phyloP scores from a whole-genome alignment of 345 rosid genomes.

The Nephelium lappaceum region DNA sequence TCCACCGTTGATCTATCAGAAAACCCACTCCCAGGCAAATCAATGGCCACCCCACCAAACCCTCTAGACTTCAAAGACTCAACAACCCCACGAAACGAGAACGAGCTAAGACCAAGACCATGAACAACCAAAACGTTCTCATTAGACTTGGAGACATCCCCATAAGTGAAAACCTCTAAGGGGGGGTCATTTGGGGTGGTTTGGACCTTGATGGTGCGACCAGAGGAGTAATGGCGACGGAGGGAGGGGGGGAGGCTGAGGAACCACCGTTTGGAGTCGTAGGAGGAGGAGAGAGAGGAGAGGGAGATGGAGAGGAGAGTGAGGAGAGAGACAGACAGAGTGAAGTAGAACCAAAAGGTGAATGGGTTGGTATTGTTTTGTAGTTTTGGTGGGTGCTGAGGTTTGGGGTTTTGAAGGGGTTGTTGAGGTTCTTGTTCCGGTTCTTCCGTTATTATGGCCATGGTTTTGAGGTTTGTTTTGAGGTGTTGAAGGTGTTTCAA shows the following conservation, averaged over 20 bases:
- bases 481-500: not conserved
- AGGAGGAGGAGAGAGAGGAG: constrained; percentile 44
- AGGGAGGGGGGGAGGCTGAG: constrained; percentile 70
- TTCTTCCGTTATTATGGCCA: constrained; percentile 82
- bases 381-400: constrained; percentile 23
- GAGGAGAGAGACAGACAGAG: constrained; percentile 54
- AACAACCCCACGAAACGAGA: constrained; percentile 53
- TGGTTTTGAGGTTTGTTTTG: constrained; percentile 6
- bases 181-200: constrained; percentile 44
- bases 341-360: constrained; percentile 86
- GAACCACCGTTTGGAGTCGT: constrained; percentile 84
- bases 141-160: constrained; percentile 41
- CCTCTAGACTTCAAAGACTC: constrained; percentile 63
- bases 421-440: constrained; percentile 41
- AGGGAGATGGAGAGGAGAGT: constrained; percentile 49
- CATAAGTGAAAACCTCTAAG: constrained; percentile 63
- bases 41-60: constrained; percentile 67
- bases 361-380: constrained; percentile 48
- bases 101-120: constrained; percentile 85
- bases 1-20: constrained; percentile 72
- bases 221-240: constrained; percentile 81
- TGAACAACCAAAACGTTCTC: constrained; percentile 72
- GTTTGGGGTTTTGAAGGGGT: constrained; percentile 9
- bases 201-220: constrained; percentile 77
- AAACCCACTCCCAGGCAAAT: constrained; percentile 93